Evolutionary conservation across 1,139 yeast species (phyloP), one percentile per base, ranked within the genome.

Genomic region (Kodamaea arcana): DNA sequence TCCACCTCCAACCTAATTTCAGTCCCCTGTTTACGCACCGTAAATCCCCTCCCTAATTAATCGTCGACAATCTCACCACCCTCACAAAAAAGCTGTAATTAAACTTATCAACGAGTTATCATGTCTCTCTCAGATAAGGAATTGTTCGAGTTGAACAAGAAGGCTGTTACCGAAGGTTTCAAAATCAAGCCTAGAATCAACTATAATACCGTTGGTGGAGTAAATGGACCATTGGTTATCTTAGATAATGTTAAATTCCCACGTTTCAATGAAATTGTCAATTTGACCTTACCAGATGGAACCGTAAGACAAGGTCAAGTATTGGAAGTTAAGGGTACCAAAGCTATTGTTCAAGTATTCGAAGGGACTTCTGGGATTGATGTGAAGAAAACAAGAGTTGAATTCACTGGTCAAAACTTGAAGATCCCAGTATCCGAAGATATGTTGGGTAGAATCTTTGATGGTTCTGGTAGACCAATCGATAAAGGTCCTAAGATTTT

Each of bases 291-390:
- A 44, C 98, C 98, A 30, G 98, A 94, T 59, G 98, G 99, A 8
- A 66, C 92, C 23, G 67, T 71, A 33, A 83, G 98, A 66, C 95
- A 95, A 42, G 99, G 99, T 53, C 98, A 92, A 69, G 98, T 92
- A 28, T 78, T 92, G 56, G 99, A 92, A 69, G 97, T 94, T 40
- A 83, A 94, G 66, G 98, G 98, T 41, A 80, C 85, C 54, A 83
- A 94, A 57, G 99, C 99, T 34, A 81, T 92, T 64, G 99, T 92
- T 35, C 99, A 92, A 75, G 98, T 92, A 37, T 92, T 92, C 57
- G 97, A 92, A 70, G 98, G 98, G 57, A 90, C 98, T 32, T 80
- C 95, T 5, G 97, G 97, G 53, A 84, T 90, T 52, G 98, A 94
- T 70, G 97, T 94, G 44, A 88, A 92, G 68, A 92, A 90, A 69